These are phyloP conservation scores for Mucor sp. DNA, from an alignment of 371 early-diverging fungal genomes.

Conservation along the genomic window DNA sequence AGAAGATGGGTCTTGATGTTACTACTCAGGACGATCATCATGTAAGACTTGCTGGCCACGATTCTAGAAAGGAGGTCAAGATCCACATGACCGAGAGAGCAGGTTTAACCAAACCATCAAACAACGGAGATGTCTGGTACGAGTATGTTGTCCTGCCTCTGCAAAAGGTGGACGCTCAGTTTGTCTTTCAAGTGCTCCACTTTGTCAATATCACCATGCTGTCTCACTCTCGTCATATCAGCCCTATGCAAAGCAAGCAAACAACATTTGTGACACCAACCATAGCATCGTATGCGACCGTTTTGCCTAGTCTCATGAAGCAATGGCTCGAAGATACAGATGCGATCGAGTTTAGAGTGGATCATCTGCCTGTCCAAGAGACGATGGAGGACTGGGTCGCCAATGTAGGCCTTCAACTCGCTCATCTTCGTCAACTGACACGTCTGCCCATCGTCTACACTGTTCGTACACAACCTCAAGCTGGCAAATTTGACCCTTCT, in stretches of 20 bases:
- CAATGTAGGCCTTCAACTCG: constrained; percentile 23
- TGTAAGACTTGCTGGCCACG: background rate
- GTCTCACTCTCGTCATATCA: background rate
- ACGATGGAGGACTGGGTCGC: constrained; percentile 27
- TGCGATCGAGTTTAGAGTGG: constrained; percentile 92
- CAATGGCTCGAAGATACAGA: constrained; percentile 70
- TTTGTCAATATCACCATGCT: background rate
- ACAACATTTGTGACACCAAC: constrained; percentile 61
- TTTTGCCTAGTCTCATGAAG: constrained; percentile 32
- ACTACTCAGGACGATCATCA: background rate
- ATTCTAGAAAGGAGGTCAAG: background rate
- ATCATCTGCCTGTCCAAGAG: constrained; percentile 54
- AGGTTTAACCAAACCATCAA: background rate
- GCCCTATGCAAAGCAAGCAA: background rate
- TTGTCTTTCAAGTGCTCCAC: background rate
- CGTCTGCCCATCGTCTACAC: constrained; percentile 84
- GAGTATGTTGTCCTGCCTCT: background rate
- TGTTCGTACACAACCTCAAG: constrained; percentile 82
- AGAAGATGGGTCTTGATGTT: background rate
- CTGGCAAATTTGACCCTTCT: constrained; percentile 65
- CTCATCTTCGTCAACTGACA: constrained; percentile 21
- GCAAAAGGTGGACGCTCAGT: background rate
- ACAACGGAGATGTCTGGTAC: background rate
- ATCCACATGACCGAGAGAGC: constrained; percentile 1
- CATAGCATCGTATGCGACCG: constrained; percentile 32